Evolutionary conservation across 108 stramenopile genomes (phyloP).

Genomic region (Stephanodiscus minutulus): DNA sequence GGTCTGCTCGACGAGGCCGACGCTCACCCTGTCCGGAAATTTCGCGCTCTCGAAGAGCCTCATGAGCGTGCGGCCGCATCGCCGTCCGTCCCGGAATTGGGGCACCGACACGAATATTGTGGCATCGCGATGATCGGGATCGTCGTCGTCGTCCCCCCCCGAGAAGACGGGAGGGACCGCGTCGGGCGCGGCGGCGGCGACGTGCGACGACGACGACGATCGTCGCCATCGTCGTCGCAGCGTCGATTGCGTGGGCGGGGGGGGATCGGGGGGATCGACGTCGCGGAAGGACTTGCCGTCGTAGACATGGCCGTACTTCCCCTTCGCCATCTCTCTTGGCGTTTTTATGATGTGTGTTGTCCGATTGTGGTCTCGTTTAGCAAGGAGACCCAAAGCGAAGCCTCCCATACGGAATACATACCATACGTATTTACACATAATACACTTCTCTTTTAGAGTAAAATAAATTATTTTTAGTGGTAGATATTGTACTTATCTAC

Average conservation of each 20-base stretch:
- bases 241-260: conserved; percentile 11
- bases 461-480: too few species aligned
- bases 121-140: conserved; percentile 1
- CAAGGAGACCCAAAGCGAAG: too few species aligned
- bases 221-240: not conserved
- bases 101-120: conserved; percentile 78
- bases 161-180: conserved; percentile 10
- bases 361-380: too few species aligned
- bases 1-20: conserved; percentile 86
- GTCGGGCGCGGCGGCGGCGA: too few species aligned
- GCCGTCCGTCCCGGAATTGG: conserved; percentile 75
- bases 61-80: conserved; percentile 72
- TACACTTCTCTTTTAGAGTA: too few species aligned
- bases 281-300: conserved; percentile 49
- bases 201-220: not conserved
- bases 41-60: conserved; percentile 71
- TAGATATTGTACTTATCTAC: too few species aligned
- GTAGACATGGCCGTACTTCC: conserved; percentile 47
- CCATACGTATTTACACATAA: too few species aligned
- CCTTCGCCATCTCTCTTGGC: too few species aligned
- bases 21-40: conserved; percentile 68
- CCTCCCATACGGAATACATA: too few species aligned
- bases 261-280: conserved; percentile 15
- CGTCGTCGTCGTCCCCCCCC: not conserved
- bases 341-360: too few species aligned